Base-by-base conservation (phyloP, 2,329 filamentous ascomycete genomes). In the Apiospora arundinis region DNA sequence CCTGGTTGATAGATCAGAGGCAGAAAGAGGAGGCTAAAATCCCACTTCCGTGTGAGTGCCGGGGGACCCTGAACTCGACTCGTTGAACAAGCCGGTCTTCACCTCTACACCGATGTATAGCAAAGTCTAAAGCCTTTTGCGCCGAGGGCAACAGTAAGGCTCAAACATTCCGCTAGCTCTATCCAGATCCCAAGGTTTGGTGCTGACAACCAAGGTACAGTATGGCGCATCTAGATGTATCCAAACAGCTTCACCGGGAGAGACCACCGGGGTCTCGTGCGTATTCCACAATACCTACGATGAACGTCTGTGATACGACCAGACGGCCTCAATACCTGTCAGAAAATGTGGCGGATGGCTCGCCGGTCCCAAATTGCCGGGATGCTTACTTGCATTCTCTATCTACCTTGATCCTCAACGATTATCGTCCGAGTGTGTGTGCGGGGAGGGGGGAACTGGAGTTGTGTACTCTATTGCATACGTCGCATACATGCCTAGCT, bases 301-400 rank as follows among this genome's bases (percentile, higher is more conserved):
- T 37, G 52, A 60, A 60, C 52, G 52, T 60, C 16, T 14, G 52
- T 60, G 52, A n/a, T n/a, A 60, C 52, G 21, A 7, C 28, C 52
- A 37, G 52, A 63, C 4, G 52, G 32, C 11, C n/a, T 63, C 56
- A 63, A 4, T 32, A 40, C 40, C 56, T 63, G 56, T 63, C 56
- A 40, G 56, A 63, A 40, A 40, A n/a, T 23, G 56, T 63, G 56
- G 56, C 56, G 37, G 56, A 63, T 63, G 56, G 56, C 32, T 63
- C 56, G 56, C 32, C 56, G 56, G 56, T 63, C 56, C 52, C 56
- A 40, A 63, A 40, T 40, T 63, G 32, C 56, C 56, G 32, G 56
- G 56, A 37, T 60, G 52, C 21, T 60, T 60, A 18, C 48, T 14
- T 28, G 32, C 32, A 32, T 32, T 32, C 32, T 32, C 32, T 32